phyloP scores from a whole-genome alignment of 2,329 filamentous ascomycete species.

The Passalora sequoiae region DNA sequence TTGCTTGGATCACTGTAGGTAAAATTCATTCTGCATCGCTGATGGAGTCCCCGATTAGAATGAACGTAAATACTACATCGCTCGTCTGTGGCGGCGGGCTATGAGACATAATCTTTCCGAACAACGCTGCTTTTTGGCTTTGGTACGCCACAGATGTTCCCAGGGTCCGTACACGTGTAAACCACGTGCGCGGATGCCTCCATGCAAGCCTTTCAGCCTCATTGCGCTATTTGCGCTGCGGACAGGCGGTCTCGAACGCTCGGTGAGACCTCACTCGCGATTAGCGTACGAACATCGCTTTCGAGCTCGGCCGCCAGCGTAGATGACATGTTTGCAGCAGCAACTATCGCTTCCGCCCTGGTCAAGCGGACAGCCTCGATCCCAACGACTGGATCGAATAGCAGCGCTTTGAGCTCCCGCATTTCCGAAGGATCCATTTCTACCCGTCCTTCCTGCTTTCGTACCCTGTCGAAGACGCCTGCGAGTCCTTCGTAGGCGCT shows the following conservation, averaged over 20 bases:
- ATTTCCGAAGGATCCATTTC: constrained; percentile 8
- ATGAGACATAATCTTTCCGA: too few relatives aligned
- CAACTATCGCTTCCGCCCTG: constrained; percentile 27
- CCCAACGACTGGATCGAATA: constrained; percentile 25
- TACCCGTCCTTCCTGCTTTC: constrained; percentile 5
- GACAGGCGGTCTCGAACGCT: constrained; percentile 19
- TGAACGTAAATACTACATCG: too few relatives aligned
- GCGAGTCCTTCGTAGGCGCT: constrained; percentile 24
- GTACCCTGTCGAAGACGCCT: constrained; percentile 12
- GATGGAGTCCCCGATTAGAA: too few relatives aligned
- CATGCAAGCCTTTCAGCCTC: neutral
- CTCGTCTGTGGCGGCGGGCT: too few relatives aligned
- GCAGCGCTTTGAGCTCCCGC: constrained; percentile 20
- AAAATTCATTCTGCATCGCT: too few relatives aligned
- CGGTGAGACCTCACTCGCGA: constrained; percentile 22
- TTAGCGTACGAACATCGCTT: constrained; percentile 16
- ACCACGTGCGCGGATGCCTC: constrained; percentile 8
- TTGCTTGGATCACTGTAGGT: too few relatives aligned
- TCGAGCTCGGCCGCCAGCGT: constrained; percentile 15
- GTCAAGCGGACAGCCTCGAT: constrained; percentile 29
- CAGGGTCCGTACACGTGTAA: constrained; percentile 3
- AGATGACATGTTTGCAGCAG: constrained; percentile 18
- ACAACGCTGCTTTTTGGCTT: too few relatives aligned
- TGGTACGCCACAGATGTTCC: too few relatives aligned
- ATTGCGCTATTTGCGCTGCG: constrained; percentile 4